Evolutionary conservation across 179 eudicot genomes (phyloP), one percentile per base, ranked within the genome.

Genomic region (Silene noctiflora): DNA sequence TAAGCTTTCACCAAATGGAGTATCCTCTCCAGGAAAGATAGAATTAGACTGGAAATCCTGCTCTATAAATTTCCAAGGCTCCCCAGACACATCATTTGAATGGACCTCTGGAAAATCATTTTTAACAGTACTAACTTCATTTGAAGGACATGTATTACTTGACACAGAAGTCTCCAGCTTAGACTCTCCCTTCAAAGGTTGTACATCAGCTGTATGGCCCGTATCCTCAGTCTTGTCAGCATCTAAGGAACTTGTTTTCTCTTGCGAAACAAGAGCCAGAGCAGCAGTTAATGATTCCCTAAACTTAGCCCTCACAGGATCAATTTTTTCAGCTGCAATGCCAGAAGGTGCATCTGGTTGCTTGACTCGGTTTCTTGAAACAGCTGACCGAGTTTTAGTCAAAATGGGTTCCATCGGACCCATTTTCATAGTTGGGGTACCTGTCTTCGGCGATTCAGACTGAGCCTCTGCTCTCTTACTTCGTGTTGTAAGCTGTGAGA

Each of bases 11-110:
- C 74, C 62, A 55, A 71, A 71, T 25, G 74, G 63, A 51, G 62
- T 35, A 71, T 71, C 63, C 42, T 71, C 74, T 6, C 44, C n/a
- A 55, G 74, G 62, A 53, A 71, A 71, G 12, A 71, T 27, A 25
- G 74, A 21, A 53, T 71, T 55, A 53, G 74, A 53, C 44, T 71
- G 74, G 73, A 69, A 69, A 71, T 71, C 74, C 31, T 53, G 62
- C 35, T 59, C 74, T 24, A 58, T 7, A 72, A 56, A 72, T 72
- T 58, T 72, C 75, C 75, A 72, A 88, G 53, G 56, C 68, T 73
- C 76, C 42, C 55, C 76, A 61, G 75, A 59, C 46, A 72, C 51
- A 33, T 58, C 66, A 19, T 73, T 35, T n/a, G 65, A 60, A 60
- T n/a, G 44, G 48, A 58, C 8, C 48, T 72, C 65, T 27, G n/a